phyloP scores from a whole-genome alignment of 352 stramenopile species.

The Phytophthora crassamura region DNA sequence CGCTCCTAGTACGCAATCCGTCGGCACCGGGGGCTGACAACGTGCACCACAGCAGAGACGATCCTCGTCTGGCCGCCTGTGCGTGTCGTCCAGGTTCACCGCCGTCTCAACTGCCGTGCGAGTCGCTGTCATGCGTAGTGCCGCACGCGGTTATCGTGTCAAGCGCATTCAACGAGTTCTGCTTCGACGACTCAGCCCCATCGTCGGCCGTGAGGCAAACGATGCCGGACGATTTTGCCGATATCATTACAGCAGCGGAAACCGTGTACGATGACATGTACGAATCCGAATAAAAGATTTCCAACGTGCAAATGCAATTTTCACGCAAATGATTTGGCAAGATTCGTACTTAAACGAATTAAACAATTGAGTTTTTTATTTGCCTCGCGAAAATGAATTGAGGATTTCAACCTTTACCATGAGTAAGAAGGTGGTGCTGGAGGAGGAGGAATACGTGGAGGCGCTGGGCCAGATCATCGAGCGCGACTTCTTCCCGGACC shows the following conservation, averaged over 20 bases:
- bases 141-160: conserved; percentile 62
- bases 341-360: too few species aligned
- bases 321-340: too few species aligned
- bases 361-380: neutral
- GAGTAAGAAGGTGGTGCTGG: conserved; percentile 63
- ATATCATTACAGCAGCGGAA: conserved; percentile 45
- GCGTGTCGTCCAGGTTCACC: conserved; percentile 36
- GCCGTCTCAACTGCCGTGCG: conserved; percentile 45
- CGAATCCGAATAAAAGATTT: conserved; percentile 28
- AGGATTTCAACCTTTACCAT: conserved; percentile 13
- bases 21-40: conserved; percentile 28
- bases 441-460: conserved; percentile 86
- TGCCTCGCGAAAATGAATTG: neutral
- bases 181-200: conserved; percentile 34
- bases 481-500: conserved; percentile 88
- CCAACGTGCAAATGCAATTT: neutral
- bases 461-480: conserved; percentile 82
- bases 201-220: conserved; percentile 22
- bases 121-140: conserved; percentile 62
- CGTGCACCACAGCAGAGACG: conserved; percentile 36
- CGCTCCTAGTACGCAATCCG: conserved; percentile 31
- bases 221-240: conserved; percentile 45
- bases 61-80: conserved; percentile 53
- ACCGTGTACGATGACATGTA: conserved; percentile 48
- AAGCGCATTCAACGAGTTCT: conserved; percentile 26